Conservation (phyloP, 2,329 filamentous ascomycete species). For the Ophiocordyceps camponoti-saundersi region DNA sequence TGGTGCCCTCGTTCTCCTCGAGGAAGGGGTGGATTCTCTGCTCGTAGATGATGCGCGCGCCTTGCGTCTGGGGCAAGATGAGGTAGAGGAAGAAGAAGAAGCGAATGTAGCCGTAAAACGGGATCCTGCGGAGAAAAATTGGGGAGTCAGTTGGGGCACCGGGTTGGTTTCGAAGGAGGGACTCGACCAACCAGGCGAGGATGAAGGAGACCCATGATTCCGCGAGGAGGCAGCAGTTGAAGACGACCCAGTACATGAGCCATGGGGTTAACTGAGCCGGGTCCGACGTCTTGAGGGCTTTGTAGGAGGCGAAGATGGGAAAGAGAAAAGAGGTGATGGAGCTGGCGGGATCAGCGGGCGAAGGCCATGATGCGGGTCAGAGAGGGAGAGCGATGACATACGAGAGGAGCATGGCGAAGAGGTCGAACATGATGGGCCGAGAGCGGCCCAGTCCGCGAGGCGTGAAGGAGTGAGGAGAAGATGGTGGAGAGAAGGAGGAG, state of each 20-base stretch:
- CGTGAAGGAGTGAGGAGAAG: not conserved
- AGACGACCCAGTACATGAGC: constrained; percentile 98
- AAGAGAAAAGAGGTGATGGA: constrained; percentile 82
- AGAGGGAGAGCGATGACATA: constrained; percentile 24
- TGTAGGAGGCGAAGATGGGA: constrained; percentile 93
- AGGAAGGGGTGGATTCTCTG: constrained; percentile 79
- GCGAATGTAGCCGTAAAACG: constrained; percentile 86
- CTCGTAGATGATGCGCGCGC: constrained; percentile 73
- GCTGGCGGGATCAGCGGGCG: constrained; percentile 24
- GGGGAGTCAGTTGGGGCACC: not conserved
- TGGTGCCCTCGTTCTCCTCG: constrained; percentile 66
- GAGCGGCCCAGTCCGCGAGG: not conserved
- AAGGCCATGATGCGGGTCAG: constrained; percentile 6
- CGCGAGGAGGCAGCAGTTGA: constrained; percentile 62
- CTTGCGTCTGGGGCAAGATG: constrained; percentile 93
- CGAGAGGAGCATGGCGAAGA: constrained; percentile 64
- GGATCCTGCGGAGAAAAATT: constrained; percentile 39
- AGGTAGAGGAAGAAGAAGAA: constrained; percentile 82
- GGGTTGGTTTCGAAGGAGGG: not conserved
- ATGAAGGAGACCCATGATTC: constrained; percentile 85
- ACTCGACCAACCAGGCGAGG: constrained; percentile 46
- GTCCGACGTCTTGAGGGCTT: constrained; percentile 85
- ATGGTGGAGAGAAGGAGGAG: not conserved
- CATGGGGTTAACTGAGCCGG: constrained; percentile 84
- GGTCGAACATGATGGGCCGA: constrained; percentile 48